Percentiles rank a stretch among this genome's conserved stretches.
Evolutionary conservation across 2,329 filamentous ascomycete species (phyloP).

Genomic region (Simplicillium aogashimaense): DNA sequence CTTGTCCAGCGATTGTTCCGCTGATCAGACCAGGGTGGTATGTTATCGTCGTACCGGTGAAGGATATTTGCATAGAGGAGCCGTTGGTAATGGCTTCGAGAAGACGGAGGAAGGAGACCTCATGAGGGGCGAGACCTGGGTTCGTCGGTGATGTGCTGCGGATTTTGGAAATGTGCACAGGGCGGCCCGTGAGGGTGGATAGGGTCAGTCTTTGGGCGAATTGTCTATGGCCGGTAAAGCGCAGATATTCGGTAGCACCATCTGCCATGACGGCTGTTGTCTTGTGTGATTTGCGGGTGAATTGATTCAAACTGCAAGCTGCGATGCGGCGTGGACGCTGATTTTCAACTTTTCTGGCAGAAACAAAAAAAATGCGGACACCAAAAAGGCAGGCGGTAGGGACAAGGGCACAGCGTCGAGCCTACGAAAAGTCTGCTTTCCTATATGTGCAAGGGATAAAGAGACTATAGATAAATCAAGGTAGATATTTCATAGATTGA

Average conservation of each 20-base stretch:
- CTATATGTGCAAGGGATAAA: not conserved
- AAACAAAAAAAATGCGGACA: constrained; percentile 3
- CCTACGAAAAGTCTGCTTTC: too few species aligned
- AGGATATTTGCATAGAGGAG: constrained; percentile 87
- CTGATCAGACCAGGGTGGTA: constrained; percentile 91
- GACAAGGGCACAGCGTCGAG: too few species aligned
- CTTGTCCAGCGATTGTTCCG: constrained; percentile 67
- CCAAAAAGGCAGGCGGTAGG: constrained; percentile 20
- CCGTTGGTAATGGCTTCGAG: constrained; percentile 94
- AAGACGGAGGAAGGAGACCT: constrained; percentile 90
- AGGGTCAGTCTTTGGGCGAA: constrained; percentile 80
- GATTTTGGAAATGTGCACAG: constrained; percentile 89
- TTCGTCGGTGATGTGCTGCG: constrained; percentile 75
- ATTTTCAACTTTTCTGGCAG: constrained; percentile 21
- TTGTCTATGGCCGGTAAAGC: constrained; percentile 75
- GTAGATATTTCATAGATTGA: too few species aligned
- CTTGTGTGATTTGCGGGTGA: constrained; percentile 2
- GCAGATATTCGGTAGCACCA: constrained; percentile 45
- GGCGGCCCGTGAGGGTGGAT: constrained; percentile 79
- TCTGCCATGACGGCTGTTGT: constrained; percentile 26
- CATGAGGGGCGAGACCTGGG: constrained; percentile 82
- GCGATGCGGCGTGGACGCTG: not conserved
- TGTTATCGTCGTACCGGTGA: constrained; percentile 86
- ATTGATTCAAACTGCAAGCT: too few species aligned
- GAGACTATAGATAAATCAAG: too few species aligned